phyloP scores from a whole-genome alignment of 2,329 filamentous ascomycete species.

The Hypoxylon sp. region DNA sequence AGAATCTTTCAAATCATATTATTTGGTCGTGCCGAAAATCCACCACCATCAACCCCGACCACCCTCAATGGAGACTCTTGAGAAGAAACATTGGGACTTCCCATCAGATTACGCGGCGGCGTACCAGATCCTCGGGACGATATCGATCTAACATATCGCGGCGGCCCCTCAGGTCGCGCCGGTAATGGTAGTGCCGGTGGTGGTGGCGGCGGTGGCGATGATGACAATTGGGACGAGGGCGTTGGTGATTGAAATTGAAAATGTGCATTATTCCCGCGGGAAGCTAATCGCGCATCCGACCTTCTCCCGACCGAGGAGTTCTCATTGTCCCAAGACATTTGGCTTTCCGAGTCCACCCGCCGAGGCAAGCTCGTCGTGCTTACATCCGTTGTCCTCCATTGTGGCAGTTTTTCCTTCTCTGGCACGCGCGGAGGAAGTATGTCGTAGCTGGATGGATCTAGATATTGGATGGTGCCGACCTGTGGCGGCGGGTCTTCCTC shows the following conservation, averaged over 20 bases:
- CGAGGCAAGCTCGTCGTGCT: slow-evolving; percentile 8
- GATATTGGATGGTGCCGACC: slow-evolving; percentile 26
- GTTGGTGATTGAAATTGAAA: too few relatives aligned
- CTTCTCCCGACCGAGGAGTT: too few relatives aligned
- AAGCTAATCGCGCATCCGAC: too few relatives aligned
- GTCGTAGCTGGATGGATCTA: slow-evolving; percentile 33
- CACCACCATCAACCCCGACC: neutral
- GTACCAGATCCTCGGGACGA: slow-evolving; percentile 8
- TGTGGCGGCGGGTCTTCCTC: slow-evolving; percentile 25
- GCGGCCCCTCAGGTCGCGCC: slow-evolving; percentile 2
- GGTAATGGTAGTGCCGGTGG: neutral
- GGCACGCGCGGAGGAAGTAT: slow-evolving; percentile 18
- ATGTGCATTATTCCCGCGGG: too few relatives aligned
- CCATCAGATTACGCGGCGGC: slow-evolving; percentile 11
- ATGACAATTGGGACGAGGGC: too few relatives aligned
- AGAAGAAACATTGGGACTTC: slow-evolving; percentile 11
- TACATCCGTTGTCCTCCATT: slow-evolving; percentile 8
- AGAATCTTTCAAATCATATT: too few relatives aligned
- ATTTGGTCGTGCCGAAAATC: slow-evolving; percentile 8
- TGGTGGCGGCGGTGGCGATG: slow-evolving; percentile 5
- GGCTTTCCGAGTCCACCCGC: slow-evolving; percentile 17
- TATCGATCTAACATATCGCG: slow-evolving; percentile 2
- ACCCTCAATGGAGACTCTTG: slow-evolving; percentile 7
- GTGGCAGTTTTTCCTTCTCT: slow-evolving; percentile 17
- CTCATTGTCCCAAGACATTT: slow-evolving; percentile 20